These are phyloP conservation scores for Psilocybe cubensis DNA, from an alignment of 768 basidiomycete species.

Conservation along the genomic window DNA sequence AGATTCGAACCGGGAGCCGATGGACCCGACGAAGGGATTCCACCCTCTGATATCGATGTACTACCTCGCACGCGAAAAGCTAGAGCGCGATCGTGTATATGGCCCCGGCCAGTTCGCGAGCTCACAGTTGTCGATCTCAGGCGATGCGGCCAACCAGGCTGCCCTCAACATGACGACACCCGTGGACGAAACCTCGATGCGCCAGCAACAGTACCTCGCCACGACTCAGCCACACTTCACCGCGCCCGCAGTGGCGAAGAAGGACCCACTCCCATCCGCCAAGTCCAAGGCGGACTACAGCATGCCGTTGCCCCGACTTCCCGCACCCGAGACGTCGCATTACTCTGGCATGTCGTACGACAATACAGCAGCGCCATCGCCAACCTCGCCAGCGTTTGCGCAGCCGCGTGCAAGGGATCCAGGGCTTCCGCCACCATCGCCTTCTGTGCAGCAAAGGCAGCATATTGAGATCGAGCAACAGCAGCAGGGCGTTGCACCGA, in stretches of 20 bases:
- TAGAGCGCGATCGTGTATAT: slow-evolving; percentile 92
- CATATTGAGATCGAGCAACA: slow-evolving; percentile 35
- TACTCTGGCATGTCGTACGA: slow-evolving; percentile 86
- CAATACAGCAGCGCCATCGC: slow-evolving; percentile 54
- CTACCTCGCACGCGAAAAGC: slow-evolving; percentile 93
- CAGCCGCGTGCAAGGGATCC: slow-evolving; percentile 72
- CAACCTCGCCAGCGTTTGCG: slow-evolving; percentile 61
- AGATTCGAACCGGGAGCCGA: slow-evolving; percentile 52
- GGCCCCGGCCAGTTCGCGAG: slow-evolving; percentile 93
- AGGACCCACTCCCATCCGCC: slow-evolving; percentile 28
- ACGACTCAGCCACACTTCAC: slow-evolving; percentile 29
- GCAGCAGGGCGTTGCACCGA: slow-evolving; percentile 24
- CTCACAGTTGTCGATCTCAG: slow-evolving; percentile 74
- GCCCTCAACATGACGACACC: slow-evolving; percentile 25
- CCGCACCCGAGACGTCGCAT: slow-evolving; percentile 81
- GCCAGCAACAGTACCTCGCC: slow-evolving; percentile 22
- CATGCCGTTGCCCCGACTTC: slow-evolving; percentile 81
- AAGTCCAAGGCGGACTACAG: slow-evolving; percentile 68
- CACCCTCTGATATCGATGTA: slow-evolving; percentile 97
- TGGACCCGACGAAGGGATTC: slow-evolving; percentile 91
- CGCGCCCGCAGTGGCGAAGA: slow-evolving; percentile 25
- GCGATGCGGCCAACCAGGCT: slow-evolving; percentile 19
- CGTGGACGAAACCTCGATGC: slow-evolving; percentile 22
- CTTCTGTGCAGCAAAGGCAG: slow-evolving; percentile 30
- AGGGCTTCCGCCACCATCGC: slow-evolving; percentile 51